Evolutionary conservation across 2,329 filamentous ascomycete species (phyloP).

Genomic region (Ceratocystis albifundus): DNA sequence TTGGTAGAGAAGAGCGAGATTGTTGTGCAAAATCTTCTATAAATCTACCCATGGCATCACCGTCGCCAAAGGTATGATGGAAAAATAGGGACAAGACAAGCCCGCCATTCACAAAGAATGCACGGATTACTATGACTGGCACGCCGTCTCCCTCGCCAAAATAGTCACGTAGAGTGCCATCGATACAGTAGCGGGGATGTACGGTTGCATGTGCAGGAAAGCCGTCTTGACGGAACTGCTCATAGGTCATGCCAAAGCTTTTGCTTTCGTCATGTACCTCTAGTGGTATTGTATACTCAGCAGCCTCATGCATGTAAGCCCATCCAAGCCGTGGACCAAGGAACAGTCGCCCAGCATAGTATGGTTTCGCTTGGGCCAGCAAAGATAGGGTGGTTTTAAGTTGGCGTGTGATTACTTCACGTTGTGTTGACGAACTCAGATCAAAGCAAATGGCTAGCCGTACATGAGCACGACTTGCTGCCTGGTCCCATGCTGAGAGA

Average conservation of each 20-base stretch:
- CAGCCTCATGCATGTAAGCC: constrained; percentile 24
- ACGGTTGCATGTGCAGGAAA: constrained; percentile 30
- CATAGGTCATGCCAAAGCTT: constrained; percentile 27
- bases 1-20: constrained; percentile 25
- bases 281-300: constrained; percentile 25
- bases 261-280: constrained; percentile 24
- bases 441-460: constrained; percentile 27
- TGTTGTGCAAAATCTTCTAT: constrained; percentile 31
- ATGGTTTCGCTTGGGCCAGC: constrained; percentile 26
- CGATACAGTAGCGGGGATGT: constrained; percentile 25
- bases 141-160: constrained; percentile 24
- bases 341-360: constrained; percentile 28
- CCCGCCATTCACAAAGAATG: constrained; percentile 33
- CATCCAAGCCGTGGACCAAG: constrained; percentile 24
- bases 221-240: constrained; percentile 26
- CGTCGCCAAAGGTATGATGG: constrained; percentile 36
- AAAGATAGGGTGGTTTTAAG: constrained; percentile 24
- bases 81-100: constrained; percentile 34
- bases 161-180: constrained; percentile 15
- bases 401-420: constrained; percentile 21
- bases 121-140: constrained; percentile 33
- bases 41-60: constrained; percentile 33
- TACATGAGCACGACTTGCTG: constrained; percentile 23
- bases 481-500: constrained; percentile 25
- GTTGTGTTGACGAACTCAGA: constrained; percentile 20